Conservation (phyloP, 495 filamentous ascomycete genomes). For the Lophiotrema nucula region DNA sequence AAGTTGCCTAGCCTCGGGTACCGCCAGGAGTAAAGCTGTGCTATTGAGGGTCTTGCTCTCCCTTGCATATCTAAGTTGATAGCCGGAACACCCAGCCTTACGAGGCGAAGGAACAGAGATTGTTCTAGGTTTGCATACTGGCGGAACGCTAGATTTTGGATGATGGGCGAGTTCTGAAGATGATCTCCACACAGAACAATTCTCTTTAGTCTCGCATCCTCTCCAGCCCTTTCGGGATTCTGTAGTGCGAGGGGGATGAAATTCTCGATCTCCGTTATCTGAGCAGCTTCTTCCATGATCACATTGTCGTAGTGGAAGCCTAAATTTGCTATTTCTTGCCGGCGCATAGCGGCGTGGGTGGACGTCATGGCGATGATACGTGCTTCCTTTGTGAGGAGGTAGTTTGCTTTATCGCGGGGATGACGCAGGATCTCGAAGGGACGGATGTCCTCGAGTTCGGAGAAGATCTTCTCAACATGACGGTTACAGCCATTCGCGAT, state of each 20-base stretch:
- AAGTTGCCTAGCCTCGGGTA: conserved; percentile 80
- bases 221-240: conserved; percentile 68
- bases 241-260: conserved; percentile 93
- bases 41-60: conserved; percentile 79
- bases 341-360: conserved; percentile 96
- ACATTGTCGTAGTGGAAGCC: conserved; percentile 98
- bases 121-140: conserved; percentile 96
- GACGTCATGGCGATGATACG: conserved; percentile 97
- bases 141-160: conserved; percentile 93
- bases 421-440: conserved; percentile 92
- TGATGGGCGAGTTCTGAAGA: conserved; percentile 91
- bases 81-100: conserved; percentile 84
- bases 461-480: conserved; percentile 89
- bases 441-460: conserved; percentile 86
- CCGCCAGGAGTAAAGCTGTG: conserved; percentile 89
- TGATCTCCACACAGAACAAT: conserved; percentile 95
- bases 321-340: conserved; percentile 82
- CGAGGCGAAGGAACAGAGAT: conserved; percentile 85
- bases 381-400: conserved; percentile 90
- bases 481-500: conserved; percentile 82
- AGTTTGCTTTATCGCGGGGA: conserved; percentile 89
- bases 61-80: conserved; percentile 92
- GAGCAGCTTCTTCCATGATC: conserved; percentile 97
- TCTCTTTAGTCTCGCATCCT: conserved; percentile 75
- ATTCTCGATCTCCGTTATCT: conserved; percentile 96